Base-by-base conservation (phyloP, 768 basidiomycete species). In the Collybia nuda region DNA sequence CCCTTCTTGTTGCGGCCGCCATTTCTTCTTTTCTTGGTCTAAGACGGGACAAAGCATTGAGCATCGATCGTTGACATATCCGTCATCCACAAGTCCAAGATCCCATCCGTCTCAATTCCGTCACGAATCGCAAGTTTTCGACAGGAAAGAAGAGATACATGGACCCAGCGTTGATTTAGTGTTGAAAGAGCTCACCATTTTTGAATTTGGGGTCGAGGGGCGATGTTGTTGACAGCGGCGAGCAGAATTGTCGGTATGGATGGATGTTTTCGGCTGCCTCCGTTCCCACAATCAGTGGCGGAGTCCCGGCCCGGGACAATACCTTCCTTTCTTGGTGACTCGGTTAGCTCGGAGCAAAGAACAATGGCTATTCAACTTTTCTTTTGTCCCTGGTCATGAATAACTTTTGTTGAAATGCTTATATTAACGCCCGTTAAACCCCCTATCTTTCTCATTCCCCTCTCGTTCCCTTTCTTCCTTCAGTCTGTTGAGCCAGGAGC, bases 1-100 rank as follows among this genome's bases (percentile, higher is more conserved):
- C 95, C 93, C 71, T 95, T 92, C 83, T 98, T 97, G 93, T 97
- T 98, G 65, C 97, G 93, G 61, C 96, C 97, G 69, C 88, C 88
- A 82, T 91, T 93, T 90, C 95, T 88, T 92, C 95, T 88, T 81
- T 98, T 97, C 82, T 95, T 96, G 62, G 94, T 98, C 95, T 96
- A 68, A 49, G 58, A 37, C 48, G 50, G 24, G 50, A 43, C 32
- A 51, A 48, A 53, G 41, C 45, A 41, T 49, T 54, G 19, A 58
- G 52, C 36, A 50, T 19, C n/a, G 23, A 32, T 32, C 32, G 28
- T 52, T 41, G 24, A 54, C n/a, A 52, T 40, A 53, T 53, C 48
- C 61, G 62, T 67, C 72, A 74, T 74, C 74, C 67, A 64, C 50
- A 58, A 46, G 43, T 51, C 58, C 38, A 55, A 53, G 44, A 52